Evolutionary conservation across 179 eudicot genomes (phyloP).

Genomic region (Gypsophila paniculata): DNA sequence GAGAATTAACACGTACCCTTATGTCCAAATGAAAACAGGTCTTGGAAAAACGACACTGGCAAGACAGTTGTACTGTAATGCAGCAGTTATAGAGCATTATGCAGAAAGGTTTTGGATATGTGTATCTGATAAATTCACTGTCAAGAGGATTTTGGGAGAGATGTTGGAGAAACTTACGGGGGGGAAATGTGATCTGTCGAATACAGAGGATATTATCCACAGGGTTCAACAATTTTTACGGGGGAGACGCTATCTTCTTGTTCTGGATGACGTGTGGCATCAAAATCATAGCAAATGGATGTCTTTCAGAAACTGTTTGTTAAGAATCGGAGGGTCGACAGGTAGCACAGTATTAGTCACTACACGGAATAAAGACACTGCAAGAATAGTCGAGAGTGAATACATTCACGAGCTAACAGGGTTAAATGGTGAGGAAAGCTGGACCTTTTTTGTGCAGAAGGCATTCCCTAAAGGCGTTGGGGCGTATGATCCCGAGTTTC

Average conservation of each 20-base stretch:
- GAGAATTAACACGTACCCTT: not conserved
- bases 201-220: conserved; percentile 15
- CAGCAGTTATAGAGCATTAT: conserved; percentile 8
- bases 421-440: conserved; percentile 21
- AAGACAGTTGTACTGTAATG: conserved; percentile 19
- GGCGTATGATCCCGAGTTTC: conserved; percentile 9
- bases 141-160: conserved; percentile 24
- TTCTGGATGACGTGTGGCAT: conserved; percentile 40
- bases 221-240: conserved; percentile 16
- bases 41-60: conserved; percentile 34
- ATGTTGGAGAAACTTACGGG: conserved; percentile 26
- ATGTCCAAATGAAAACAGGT: conserved; percentile 16
- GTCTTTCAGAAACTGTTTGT: conserved; percentile 16
- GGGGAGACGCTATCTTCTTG: conserved; percentile 26
- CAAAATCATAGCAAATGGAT: conserved; percentile 19
- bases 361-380: conserved; percentile 26
- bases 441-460: conserved; percentile 23
- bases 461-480: conserved; percentile 22
- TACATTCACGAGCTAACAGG: conserved; percentile 17
- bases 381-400: conserved; percentile 3
- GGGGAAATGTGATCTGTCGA: conserved; percentile 19
- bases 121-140: conserved; percentile 26
- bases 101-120: conserved; percentile 23
- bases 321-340: conserved; percentile 23
- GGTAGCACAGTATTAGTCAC: conserved; percentile 28